A percentile compares a stretch with the other conserved stretches of the same genome.
These are phyloP conservation scores for Ogataea parapolymorpha DNA, from an alignment of 805 yeast species.

Conservation along the genomic window DNA sequence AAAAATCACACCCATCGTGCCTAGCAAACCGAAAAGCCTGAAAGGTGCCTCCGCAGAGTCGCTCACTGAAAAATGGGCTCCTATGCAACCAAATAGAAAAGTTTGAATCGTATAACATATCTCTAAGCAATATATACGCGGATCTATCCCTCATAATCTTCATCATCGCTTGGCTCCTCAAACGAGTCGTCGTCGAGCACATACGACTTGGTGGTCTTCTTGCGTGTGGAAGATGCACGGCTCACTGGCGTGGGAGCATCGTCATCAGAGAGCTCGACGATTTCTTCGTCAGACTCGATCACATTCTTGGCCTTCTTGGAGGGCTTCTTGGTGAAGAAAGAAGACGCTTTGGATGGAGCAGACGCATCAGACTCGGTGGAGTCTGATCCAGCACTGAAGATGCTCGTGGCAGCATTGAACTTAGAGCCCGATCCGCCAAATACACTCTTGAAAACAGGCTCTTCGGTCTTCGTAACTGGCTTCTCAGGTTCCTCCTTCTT, in stretches of 20 bases:
- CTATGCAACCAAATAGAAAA: constrained; percentile 33
- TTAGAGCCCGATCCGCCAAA: constrained; percentile 32
- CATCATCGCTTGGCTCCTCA: constrained; percentile 15
- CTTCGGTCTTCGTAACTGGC: constrained; percentile 10
- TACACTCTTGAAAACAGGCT: constrained; percentile 31
- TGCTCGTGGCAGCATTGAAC: constrained; percentile 23
- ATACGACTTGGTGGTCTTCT: constrained; percentile 19
- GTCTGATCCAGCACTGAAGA: constrained; percentile 17
- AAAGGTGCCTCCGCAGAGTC: constrained; percentile 15
- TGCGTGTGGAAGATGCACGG: constrained; percentile 14
- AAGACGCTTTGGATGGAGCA: constrained; percentile 16
- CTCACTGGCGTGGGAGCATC: constrained; percentile 13
- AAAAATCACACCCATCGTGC: constrained; percentile 32
- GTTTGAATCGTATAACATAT: constrained; percentile 8
- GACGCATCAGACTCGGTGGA: neutral
- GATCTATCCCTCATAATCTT: constrained; percentile 19
- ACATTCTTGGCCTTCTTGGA: constrained; percentile 6
- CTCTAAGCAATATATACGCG: neutral
- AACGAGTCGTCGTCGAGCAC: constrained; percentile 16
- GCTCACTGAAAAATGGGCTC: constrained; percentile 24
- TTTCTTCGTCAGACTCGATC: constrained; percentile 13
- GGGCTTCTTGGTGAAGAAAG: constrained; percentile 13
- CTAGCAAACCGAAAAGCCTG: constrained; percentile 29
- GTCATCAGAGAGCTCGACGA: constrained; percentile 8
- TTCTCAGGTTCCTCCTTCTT: neutral